Evolutionary conservation across 2,329 filamentous ascomycete species (phyloP), one percentile per base, ranked within the genome.

Genomic region (Trichoderma sp.): DNA sequence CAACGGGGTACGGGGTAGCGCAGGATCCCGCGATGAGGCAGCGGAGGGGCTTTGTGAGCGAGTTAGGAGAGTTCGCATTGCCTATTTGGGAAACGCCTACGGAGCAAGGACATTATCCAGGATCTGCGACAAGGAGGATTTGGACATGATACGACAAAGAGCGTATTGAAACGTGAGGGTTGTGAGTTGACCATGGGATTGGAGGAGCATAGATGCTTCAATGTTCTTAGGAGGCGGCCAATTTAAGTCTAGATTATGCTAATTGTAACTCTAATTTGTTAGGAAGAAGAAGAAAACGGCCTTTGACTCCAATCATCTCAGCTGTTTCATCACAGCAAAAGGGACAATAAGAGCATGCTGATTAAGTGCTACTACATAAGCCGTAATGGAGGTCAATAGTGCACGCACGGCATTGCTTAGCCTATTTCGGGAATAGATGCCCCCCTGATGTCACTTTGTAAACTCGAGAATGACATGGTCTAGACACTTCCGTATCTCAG

Each of bases 401-500:
- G 47, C 32, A 47, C 6, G 55, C 55, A 34, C 43, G 43, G 43
- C 43, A 34, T 23, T 59, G 17, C 57, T 47, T 68, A 59, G 36
- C 66, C 66, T 61, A 34, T 68, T 68, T 50, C 20, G 66, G 66
- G 50, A 68, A 32, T 6, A 12, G 66, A 26, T 32, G 15, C 55
- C 9, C 55, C 55, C 65, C 55, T 50, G 23, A 34, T 61, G 55
- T 50, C 55, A 50, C 39, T 58, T n/a, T 13, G 55, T 20, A 57
- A 47, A 30, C n/a, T 50, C n/a, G 11, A 39, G 43, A 43, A 20
- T 11, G 50, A 32, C 66, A 61, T 43, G 53, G 65, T 58, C 65
- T 57, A 50, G 55, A 23, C 32, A 6, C 26, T 36, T 36, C 11
- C 53, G n/a, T 39, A 61, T 61, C 55, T 30, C 66, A 58, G 36